Evolutionary conservation across 2,329 filamentous ascomycete species (phyloP).

Genomic region (Botryosphaeria dothidea): DNA sequence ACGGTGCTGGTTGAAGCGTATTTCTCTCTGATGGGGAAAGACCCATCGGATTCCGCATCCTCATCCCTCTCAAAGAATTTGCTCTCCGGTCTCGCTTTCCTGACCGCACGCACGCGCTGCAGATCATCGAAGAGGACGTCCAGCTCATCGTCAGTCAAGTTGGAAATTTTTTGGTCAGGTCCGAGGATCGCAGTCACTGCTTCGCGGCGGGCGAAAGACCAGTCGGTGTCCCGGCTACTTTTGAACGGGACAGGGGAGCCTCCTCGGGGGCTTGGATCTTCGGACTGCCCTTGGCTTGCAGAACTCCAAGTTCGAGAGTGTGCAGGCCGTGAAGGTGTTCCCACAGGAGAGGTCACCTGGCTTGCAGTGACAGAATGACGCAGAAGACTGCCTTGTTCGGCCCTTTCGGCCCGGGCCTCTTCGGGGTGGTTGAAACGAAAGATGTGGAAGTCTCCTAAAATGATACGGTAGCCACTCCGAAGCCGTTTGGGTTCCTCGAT

Average conservation of each 20-base stretch:
- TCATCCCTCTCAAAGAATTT: slow-evolving; percentile 66
- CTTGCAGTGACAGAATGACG: slow-evolving; percentile 74
- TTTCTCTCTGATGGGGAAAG: slow-evolving; percentile 87
- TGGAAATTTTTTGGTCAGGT: slow-evolving; percentile 86
- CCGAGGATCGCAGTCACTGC: slow-evolving; percentile 90
- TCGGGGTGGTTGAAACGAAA: slow-evolving; percentile 98
- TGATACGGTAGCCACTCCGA: slow-evolving; percentile 90
- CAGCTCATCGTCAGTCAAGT: slow-evolving; percentile 88
- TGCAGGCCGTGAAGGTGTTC: slow-evolving; percentile 56
- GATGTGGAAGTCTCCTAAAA: slow-evolving; percentile 97
- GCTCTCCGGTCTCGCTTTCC: slow-evolving; percentile 66
- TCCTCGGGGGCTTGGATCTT: slow-evolving; percentile 73
- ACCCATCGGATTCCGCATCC: slow-evolving; percentile 84
- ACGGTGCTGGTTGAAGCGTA: slow-evolving; percentile 93
- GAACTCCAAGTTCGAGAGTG: slow-evolving; percentile 69
- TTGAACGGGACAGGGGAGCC: slow-evolving; percentile 75
- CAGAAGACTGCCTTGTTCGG: slow-evolving; percentile 74
- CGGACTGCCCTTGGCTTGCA: slow-evolving; percentile 77
- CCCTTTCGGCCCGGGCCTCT: slow-evolving; percentile 89
- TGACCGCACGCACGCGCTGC: slow-evolving; percentile 80
- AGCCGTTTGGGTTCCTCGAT: slow-evolving; percentile 83
- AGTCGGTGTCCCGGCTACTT: slow-evolving; percentile 80
- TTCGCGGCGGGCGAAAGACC: slow-evolving; percentile 90
- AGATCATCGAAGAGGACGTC: slow-evolving; percentile 93
- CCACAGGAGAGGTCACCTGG: slow-evolving; percentile 64